Percentiles rank a stretch among this genome's conserved stretches.
These are phyloP conservation scores for Aureobasidium sp. DNA, from an alignment of 2,329 filamentous ascomycete genomes.

Conservation along the genomic window DNA sequence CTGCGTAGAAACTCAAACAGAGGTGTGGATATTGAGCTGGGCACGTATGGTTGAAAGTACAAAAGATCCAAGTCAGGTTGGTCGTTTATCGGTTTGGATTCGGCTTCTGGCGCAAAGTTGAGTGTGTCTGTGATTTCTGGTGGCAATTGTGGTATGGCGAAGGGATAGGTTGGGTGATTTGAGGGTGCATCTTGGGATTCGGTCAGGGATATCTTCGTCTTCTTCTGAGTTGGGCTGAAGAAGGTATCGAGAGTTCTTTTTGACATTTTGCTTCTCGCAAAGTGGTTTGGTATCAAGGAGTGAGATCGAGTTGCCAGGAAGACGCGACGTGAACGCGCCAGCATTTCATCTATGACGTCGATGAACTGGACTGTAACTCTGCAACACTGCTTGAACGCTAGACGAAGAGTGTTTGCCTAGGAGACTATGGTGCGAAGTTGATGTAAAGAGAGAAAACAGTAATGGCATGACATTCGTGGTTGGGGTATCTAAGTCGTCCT, in stretches of 20 bases:
- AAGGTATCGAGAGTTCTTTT: conserved; percentile 60
- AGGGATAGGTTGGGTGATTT: conserved; percentile 47
- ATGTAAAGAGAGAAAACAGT: background rate
- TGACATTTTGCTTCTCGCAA: conserved; percentile 37
- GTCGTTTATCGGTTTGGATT: conserved; percentile 54
- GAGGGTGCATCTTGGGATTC: conserved; percentile 26
- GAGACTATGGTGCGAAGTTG: too few species aligned
- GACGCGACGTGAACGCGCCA: conserved; percentile 15
- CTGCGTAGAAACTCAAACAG: conserved; percentile 65
- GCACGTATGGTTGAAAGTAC: conserved; percentile 68
- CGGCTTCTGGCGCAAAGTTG: conserved; percentile 37
- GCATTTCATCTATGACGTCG: conserved; percentile 8
- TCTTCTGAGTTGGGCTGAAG: conserved; percentile 49
- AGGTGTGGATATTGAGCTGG: conserved; percentile 47
- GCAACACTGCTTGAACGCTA: too few species aligned
- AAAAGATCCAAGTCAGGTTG: conserved; percentile 65
- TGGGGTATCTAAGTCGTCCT: conserved; percentile 11
- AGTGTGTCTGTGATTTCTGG: conserved; percentile 36
- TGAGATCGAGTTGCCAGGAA: background rate
- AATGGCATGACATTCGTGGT: background rate
- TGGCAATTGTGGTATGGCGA: conserved; percentile 45
- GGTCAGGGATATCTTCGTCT: conserved; percentile 27
- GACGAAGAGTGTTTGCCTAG: too few species aligned
- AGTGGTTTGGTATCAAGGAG: background rate
- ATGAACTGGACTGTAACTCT: background rate